phyloP scores from a whole-genome alignment of 2,329 filamentous ascomycete genomes.

The Fonsecaea monophora region DNA sequence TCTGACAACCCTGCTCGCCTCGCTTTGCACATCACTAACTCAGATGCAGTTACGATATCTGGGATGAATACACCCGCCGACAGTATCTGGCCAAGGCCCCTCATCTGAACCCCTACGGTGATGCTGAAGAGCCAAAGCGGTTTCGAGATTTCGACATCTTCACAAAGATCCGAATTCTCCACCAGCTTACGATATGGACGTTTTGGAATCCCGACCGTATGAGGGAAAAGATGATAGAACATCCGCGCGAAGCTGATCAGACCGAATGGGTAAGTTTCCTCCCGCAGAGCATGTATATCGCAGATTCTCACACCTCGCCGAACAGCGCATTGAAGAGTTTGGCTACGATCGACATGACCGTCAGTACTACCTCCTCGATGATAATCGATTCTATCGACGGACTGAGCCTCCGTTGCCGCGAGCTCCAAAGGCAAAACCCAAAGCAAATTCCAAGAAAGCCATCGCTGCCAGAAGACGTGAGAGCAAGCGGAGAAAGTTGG shows the following conservation, averaged over 20 bases:
- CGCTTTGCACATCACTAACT: slow-evolving; percentile 39
- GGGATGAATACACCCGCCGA: slow-evolving; percentile 90
- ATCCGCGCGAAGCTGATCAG: slow-evolving; percentile 77
- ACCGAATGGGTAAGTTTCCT: slow-evolving; percentile 75
- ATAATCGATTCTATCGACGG: slow-evolving; percentile 88
- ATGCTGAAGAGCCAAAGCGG: slow-evolving; percentile 71
- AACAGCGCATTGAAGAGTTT: slow-evolving; percentile 54
- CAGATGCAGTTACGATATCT: slow-evolving; percentile 73
- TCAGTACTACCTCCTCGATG: slow-evolving; percentile 88
- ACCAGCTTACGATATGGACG: slow-evolving; percentile 88
- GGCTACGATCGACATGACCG: slow-evolving; percentile 90
- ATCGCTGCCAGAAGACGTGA: slow-evolving; percentile 67
- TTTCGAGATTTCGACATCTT: slow-evolving; percentile 85
- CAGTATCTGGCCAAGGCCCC: slow-evolving; percentile 86
- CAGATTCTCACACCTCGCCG: slow-evolving; percentile 24
- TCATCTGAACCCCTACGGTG: slow-evolving; percentile 81
- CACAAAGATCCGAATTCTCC: slow-evolving; percentile 78
- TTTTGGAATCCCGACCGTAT: slow-evolving; percentile 87
- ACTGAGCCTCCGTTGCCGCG: slow-evolving; percentile 74
- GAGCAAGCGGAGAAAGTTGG: slow-evolving; percentile 69
- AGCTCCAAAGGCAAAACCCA: slow-evolving; percentile 62
- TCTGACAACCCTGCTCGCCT: slow-evolving; percentile 57
- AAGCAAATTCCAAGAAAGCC: slow-evolving; percentile 70
- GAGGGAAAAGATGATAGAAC: slow-evolving; percentile 81
- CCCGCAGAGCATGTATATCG: background rate